A percentile compares a stretch with the other conserved stretches of the same genome.
These are phyloP conservation scores for Emergomyces orientalis DNA, from an alignment of 2,329 filamentous ascomycete species.

Conservation along the genomic window DNA sequence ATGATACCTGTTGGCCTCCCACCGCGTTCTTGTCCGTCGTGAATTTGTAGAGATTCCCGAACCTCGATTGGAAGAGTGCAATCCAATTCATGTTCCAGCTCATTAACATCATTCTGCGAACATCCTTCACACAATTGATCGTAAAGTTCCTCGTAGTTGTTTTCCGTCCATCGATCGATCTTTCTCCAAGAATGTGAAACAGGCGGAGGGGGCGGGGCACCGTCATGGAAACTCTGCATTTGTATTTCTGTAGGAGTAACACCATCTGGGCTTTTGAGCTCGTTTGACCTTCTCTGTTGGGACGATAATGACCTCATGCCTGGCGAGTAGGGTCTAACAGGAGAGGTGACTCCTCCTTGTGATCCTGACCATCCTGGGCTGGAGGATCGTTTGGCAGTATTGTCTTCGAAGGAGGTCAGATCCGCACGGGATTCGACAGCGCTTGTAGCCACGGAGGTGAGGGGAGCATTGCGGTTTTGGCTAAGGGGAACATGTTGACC, in stretches of 20 bases:
- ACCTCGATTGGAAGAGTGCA: slow-evolving; percentile 89
- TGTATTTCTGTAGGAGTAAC: slow-evolving; percentile 74
- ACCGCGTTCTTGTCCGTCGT: slow-evolving; percentile 95
- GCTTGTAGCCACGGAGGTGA: slow-evolving; percentile 77
- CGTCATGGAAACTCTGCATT: slow-evolving; percentile 92
- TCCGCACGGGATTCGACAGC: slow-evolving; percentile 83
- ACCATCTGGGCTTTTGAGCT: slow-evolving; percentile 54
- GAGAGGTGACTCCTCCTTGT: slow-evolving; percentile 46
- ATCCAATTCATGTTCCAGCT: slow-evolving; percentile 90
- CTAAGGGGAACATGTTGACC: slow-evolving; percentile 83
- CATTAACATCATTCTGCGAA: slow-evolving; percentile 90
- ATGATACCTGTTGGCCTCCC: slow-evolving; percentile 85
- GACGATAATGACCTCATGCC: slow-evolving; percentile 74
- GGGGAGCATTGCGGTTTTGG: slow-evolving; percentile 67
- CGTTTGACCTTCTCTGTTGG: slow-evolving; percentile 49
- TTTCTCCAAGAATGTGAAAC: slow-evolving; percentile 84
- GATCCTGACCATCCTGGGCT: slow-evolving; percentile 48
- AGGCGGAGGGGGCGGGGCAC: slow-evolving; percentile 79
- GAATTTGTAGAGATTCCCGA: slow-evolving; percentile 77
- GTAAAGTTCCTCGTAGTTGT: slow-evolving; percentile 87
- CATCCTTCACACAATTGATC: slow-evolving; percentile 90
- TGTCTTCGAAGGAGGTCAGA: slow-evolving; percentile 70
- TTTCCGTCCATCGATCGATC: slow-evolving; percentile 89
- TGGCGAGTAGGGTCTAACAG: slow-evolving; percentile 72
- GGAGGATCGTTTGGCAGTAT: slow-evolving; percentile 49